Conservation (phyloP, 495 filamentous ascomycete species). For the Pseudotulostoma volvatum region DNA sequence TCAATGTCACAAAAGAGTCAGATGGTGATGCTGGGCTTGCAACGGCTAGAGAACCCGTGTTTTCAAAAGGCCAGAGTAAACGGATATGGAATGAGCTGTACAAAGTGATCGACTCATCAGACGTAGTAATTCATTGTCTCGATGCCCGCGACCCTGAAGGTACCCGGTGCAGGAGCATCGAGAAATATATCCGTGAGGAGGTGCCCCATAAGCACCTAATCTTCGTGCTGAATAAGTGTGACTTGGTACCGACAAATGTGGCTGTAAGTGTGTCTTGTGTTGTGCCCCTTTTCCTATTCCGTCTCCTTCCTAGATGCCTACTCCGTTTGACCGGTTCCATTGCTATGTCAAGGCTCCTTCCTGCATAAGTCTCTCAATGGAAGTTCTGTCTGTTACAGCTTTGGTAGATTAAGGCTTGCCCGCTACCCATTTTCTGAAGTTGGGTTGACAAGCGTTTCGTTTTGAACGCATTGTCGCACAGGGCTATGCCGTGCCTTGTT, state of each 20-base stretch:
- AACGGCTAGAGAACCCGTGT: conserved; percentile 72
- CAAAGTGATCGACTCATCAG: conserved; percentile 93
- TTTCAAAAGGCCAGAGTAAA: conserved; percentile 84
- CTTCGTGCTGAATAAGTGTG: conserved; percentile 89
- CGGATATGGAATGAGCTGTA: conserved; percentile 98
- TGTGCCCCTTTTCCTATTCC: conserved; percentile 6
- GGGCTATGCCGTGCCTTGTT: conserved; percentile 50
- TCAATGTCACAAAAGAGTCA: conserved; percentile 32
- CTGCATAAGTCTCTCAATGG: conserved; percentile 43
- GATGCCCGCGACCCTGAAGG: conserved; percentile 85
- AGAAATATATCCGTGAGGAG: conserved; percentile 86
- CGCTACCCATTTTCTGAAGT: conserved; percentile 44
- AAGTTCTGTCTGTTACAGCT: conserved; percentile 87
- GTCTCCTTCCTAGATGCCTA: conserved; percentile 6
- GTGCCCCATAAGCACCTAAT: conserved; percentile 90
- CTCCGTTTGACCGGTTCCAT: conserved; percentile 33
- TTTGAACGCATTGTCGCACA: conserved; percentile 48
- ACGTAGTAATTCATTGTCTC: conserved; percentile 87
- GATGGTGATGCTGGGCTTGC: conserved; percentile 38
- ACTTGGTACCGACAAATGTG: conserved; percentile 81
- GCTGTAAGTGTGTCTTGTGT: conserved; percentile 55
- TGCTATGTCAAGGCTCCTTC: conserved; percentile 92
- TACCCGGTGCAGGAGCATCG: conserved; percentile 73
- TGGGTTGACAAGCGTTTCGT: conserved; percentile 61
- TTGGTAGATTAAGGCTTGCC: conserved; percentile 81